These are phyloP conservation scores for Zanthoxylum bungeanum DNA, from an alignment of 345 rosid species.

Conservation along the genomic window DNA sequence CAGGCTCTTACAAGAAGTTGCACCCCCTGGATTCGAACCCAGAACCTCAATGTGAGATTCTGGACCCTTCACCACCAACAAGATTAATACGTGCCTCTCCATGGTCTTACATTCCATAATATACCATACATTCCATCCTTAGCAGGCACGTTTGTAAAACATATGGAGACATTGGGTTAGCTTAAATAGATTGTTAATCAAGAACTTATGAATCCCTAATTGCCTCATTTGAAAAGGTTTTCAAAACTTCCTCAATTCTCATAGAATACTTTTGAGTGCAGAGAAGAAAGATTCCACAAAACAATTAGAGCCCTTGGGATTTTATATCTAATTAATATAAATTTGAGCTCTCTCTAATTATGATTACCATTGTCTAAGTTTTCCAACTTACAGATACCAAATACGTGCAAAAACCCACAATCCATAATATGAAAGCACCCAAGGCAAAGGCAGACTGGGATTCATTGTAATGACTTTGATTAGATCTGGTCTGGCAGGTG, in stretches of 20 bases:
- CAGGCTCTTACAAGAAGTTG: too few relatives aligned
- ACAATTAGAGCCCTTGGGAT: not conserved
- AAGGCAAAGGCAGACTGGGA: slow-evolving; percentile 16
- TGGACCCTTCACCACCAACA: too few relatives aligned
- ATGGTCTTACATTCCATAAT: too few relatives aligned
- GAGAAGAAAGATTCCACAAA: too few relatives aligned
- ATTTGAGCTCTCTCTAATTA: not conserved
- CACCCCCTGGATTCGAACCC: too few relatives aligned
- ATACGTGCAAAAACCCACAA: not conserved
- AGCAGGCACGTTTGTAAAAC: too few relatives aligned
- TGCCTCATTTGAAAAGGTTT: not conserved
- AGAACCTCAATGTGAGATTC: too few relatives aligned
- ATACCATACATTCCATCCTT: too few relatives aligned
- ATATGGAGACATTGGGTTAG: too few relatives aligned
- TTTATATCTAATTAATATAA: not conserved
- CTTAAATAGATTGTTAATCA: not conserved
- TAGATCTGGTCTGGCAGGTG: not conserved
- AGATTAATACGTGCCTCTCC: too few relatives aligned
- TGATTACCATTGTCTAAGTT: not conserved
- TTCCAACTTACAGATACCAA: not conserved
- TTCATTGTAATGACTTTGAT: not conserved
- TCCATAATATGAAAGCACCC: slow-evolving; percentile 13
- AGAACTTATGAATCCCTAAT: not conserved
- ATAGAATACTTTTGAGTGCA: too few relatives aligned
- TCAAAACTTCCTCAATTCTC: not conserved